phyloP scores from a whole-genome alignment of 768 basidiomycete species.

The Trametes coccinea region DNA sequence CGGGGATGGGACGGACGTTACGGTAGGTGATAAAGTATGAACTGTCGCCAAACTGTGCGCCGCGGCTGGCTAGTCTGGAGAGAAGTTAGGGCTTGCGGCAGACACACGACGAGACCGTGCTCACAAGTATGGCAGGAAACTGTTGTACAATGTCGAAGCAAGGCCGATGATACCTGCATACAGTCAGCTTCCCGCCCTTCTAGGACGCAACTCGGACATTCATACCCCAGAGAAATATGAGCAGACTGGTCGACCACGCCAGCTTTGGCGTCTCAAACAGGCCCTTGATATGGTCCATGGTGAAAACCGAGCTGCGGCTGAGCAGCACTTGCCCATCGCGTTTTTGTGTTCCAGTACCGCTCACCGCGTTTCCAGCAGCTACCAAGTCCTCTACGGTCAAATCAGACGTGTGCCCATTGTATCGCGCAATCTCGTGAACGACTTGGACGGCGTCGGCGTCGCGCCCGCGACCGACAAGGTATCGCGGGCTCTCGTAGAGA shows the following conservation, averaged over 20 bases:
- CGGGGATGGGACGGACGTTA: constrained; percentile 29
- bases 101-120: constrained; percentile 2
- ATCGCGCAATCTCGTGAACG: constrained; percentile 50
- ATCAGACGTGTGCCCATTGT: constrained; percentile 45
- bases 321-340: constrained; percentile 24
- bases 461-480: constrained; percentile 52
- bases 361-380: constrained; percentile 32
- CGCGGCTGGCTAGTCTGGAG: constrained; percentile 35
- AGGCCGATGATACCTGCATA: constrained; percentile 36
- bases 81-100: background rate
- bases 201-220: background rate
- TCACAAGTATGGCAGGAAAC: constrained; percentile 39
- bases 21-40: constrained; percentile 39
- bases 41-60: constrained; percentile 38
- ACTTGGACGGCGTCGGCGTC: constrained; percentile 53
- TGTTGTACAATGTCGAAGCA: constrained; percentile 39
- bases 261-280: constrained; percentile 65
- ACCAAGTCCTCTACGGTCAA: constrained; percentile 49
- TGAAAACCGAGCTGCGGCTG: constrained; percentile 45
- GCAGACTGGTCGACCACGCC: constrained; percentile 63
- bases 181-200: background rate
- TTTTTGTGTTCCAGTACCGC: constrained; percentile 11
- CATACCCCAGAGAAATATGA: constrained; percentile 48
- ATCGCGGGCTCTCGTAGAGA: constrained; percentile 59
- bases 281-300: constrained; percentile 48